These are phyloP conservation scores for Fragaria nilgerrensis DNA, from an alignment of 306 rosid genomes.

Conservation along the genomic window DNA sequence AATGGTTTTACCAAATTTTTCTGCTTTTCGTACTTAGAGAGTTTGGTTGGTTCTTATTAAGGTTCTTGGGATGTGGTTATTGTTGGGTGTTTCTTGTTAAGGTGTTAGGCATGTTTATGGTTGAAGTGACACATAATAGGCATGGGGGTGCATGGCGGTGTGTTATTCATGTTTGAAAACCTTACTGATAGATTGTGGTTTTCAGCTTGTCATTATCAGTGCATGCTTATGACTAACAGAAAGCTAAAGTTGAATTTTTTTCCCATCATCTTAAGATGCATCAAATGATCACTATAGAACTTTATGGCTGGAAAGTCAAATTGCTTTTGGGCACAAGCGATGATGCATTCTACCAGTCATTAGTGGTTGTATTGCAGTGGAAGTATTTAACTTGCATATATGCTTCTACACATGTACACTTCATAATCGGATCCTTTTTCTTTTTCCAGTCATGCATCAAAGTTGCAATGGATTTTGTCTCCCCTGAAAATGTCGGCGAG, in stretches of 20 bases:
- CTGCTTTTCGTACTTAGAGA: neutral
- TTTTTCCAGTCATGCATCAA: conserved; percentile 70
- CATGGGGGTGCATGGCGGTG: neutral
- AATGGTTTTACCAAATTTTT: neutral
- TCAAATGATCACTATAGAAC: neutral
- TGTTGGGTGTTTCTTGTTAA: neutral
- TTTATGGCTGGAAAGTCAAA: neutral
- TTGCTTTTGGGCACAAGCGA: neutral
- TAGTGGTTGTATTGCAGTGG: neutral
- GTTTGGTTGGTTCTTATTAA: too few species aligned
- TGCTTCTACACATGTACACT: neutral
- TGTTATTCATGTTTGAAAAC: neutral
- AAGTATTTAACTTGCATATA: neutral
- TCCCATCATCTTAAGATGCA: neutral
- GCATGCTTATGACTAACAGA: neutral
- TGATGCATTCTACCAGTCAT: neutral
- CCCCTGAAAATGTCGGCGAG: conserved; percentile 78
- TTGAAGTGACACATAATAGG: neutral
- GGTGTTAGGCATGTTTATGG: neutral
- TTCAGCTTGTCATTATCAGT: neutral
- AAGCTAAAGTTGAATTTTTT: neutral
- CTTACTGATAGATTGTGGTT: neutral
- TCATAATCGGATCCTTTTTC: neutral
- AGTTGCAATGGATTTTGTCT: conserved; percentile 85
- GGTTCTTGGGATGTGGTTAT: neutral